These are phyloP conservation scores for Darksidea phi DNA, from an alignment of 495 filamentous ascomycete genomes.

Conservation along the genomic window DNA sequence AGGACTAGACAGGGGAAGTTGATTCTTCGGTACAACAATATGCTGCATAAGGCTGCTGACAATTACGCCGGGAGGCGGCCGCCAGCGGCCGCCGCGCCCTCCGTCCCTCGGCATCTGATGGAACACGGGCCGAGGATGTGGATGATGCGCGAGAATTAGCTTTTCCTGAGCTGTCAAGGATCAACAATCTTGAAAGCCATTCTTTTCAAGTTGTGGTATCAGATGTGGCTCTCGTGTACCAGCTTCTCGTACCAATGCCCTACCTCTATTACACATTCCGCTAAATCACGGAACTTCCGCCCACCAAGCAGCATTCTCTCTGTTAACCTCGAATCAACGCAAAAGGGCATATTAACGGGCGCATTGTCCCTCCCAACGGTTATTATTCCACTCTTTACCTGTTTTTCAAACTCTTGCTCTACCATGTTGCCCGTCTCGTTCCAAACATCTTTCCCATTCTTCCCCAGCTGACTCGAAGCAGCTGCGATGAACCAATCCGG, in stretches of 20 bases:
- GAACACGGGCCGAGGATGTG: too few relatives aligned
- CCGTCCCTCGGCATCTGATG: too few relatives aligned
- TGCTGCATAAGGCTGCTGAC: too few relatives aligned
- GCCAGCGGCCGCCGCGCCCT: too few relatives aligned
- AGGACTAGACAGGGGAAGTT: too few relatives aligned
- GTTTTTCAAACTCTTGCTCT: slow-evolving; percentile 4
- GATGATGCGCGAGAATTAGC: too few relatives aligned
- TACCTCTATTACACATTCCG: slow-evolving; percentile 27
- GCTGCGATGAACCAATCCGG: slow-evolving; percentile 27
- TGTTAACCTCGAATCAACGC: slow-evolving; percentile 17
- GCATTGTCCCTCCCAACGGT: slow-evolving; percentile 13
- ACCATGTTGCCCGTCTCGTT: slow-evolving; percentile 7
- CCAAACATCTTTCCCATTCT: slow-evolving; percentile 13
- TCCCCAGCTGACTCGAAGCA: slow-evolving; percentile 2
- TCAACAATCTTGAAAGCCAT: too few relatives aligned
- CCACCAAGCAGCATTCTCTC: slow-evolving; percentile 17
- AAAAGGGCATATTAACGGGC: slow-evolving; percentile 22
- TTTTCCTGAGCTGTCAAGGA: too few relatives aligned
- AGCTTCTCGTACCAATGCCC: slow-evolving; percentile 17
- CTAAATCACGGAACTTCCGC: slow-evolving; percentile 2
- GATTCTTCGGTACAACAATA: too few relatives aligned
- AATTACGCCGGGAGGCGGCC: too few relatives aligned
- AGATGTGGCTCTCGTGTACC: background rate
- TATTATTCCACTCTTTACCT: slow-evolving; percentile 8
- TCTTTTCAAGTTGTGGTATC: too few relatives aligned